A percentile compares a stretch with the other conserved stretches of the same genome.
These are phyloP conservation scores for Penicillium alfredii DNA, from an alignment of 495 filamentous ascomycete genomes.

Conservation along the genomic window DNA sequence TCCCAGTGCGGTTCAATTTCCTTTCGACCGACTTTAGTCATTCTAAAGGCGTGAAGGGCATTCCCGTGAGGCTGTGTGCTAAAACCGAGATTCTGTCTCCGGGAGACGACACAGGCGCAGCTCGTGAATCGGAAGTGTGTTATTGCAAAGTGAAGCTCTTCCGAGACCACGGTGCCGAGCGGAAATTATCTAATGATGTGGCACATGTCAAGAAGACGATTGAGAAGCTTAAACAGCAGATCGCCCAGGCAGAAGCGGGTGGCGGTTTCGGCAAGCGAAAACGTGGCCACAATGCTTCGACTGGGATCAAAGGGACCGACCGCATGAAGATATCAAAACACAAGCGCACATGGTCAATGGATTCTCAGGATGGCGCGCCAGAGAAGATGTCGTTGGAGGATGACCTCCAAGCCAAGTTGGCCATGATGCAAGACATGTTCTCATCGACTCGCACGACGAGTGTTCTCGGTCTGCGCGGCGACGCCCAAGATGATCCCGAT, in stretches of 20 bases:
- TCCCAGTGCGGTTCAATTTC: slow-evolving; percentile 95
- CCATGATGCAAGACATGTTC: slow-evolving; percentile 90
- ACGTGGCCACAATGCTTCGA: slow-evolving; percentile 52
- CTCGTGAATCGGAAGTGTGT: slow-evolving; percentile 60
- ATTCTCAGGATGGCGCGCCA: slow-evolving; percentile 69
- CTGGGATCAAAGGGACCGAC: slow-evolving; percentile 40
- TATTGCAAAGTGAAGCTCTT: slow-evolving; percentile 97
- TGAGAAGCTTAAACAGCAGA: slow-evolving; percentile 89
- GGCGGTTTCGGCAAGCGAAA: slow-evolving; percentile 88
- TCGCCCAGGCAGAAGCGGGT: slow-evolving; percentile 79
- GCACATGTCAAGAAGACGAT: slow-evolving; percentile 90
- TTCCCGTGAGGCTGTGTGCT: slow-evolving; percentile 83
- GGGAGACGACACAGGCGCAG: slow-evolving; percentile 38
- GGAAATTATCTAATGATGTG: slow-evolving; percentile 92
- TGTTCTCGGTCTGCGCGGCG: slow-evolving; percentile 74
- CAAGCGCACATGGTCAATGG: slow-evolving; percentile 92
- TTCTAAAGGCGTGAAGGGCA: slow-evolving; percentile 96
- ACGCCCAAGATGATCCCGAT: slow-evolving; percentile 85
- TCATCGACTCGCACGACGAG: slow-evolving; percentile 83
- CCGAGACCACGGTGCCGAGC: slow-evolving; percentile 91
- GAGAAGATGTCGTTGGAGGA: slow-evolving; percentile 69
- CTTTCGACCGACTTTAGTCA: slow-evolving; percentile 97
- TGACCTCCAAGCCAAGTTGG: slow-evolving; percentile 79
- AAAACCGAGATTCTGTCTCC: slow-evolving; percentile 65
- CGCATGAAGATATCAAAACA: slow-evolving; percentile 75